Conservation (phyloP, 2,329 filamentous ascomycete genomes). For the Trichophyton verrucosum region DNA sequence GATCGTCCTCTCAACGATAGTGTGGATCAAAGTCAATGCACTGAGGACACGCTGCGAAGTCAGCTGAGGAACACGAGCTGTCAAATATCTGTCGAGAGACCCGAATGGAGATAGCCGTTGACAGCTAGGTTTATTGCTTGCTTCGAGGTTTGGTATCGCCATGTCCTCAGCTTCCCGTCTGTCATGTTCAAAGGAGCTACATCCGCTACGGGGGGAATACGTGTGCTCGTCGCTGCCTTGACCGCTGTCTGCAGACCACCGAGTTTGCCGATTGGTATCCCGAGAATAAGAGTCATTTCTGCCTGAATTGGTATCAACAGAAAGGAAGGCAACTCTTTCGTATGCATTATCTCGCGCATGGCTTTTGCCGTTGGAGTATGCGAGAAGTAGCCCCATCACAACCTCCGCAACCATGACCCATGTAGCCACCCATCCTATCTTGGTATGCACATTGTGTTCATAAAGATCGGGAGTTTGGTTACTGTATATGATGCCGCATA, state of each 20-base stretch:
- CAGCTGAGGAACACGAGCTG: conserved; percentile 43
- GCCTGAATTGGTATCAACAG: conserved; percentile 46
- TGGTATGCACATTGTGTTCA: conserved; percentile 75
- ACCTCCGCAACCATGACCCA: conserved; percentile 60
- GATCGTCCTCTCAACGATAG: conserved; percentile 61
- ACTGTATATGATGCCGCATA: conserved; percentile 62
- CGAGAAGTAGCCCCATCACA: conserved; percentile 52
- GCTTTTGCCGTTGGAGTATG: conserved; percentile 41
- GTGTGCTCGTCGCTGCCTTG: conserved; percentile 62
- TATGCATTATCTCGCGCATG: conserved; percentile 18
- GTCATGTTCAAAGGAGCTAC: conserved; percentile 24
- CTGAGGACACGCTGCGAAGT: conserved; percentile 47
- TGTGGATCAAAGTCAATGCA: conserved; percentile 49
- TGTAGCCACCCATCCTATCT: conserved; percentile 72
- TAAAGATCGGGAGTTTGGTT: conserved; percentile 74
- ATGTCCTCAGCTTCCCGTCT: conserved; percentile 26
- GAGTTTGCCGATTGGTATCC: conserved; percentile 32
- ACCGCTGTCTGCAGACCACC: conserved; percentile 58
- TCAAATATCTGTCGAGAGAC: conserved; percentile 40
- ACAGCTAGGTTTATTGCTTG: conserved; percentile 28
- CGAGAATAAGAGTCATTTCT: conserved; percentile 26
- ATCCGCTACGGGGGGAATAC: conserved; percentile 53
- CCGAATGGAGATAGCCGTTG: conserved; percentile 35
- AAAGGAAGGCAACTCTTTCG: conserved; percentile 50
- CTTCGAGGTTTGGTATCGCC: conserved; percentile 35